Percentiles rank a stretch among this genome's conserved stretches.
Evolutionary conservation across 257 asterid genomes (phyloP).

Genomic region (Solanum pinnatisectum): DNA sequence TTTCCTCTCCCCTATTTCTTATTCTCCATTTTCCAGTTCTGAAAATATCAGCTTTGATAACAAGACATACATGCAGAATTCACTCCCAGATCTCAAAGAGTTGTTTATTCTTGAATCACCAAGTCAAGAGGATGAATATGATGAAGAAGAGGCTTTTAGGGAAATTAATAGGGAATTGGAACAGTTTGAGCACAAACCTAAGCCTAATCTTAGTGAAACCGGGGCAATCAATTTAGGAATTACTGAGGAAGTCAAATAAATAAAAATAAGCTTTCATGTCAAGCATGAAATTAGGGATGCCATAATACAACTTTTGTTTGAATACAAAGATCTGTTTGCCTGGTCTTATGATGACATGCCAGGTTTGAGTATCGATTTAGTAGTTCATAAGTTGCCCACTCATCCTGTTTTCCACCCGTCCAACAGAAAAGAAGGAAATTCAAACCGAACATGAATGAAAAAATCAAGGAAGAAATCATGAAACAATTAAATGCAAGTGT

Average conservation of each 20-base stretch:
- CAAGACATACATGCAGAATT: background rate
- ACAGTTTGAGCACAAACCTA: background rate
- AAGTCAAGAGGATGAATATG: background rate
- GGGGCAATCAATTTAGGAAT: background rate
- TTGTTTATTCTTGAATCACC: background rate
- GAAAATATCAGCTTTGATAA: background rate
- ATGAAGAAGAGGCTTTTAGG: background rate
- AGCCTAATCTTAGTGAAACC: background rate
- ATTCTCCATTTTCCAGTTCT: background rate
- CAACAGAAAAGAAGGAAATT: too few relatives aligned
- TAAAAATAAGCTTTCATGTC: background rate
- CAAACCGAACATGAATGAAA: too few relatives aligned
- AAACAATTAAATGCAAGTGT: too few relatives aligned
- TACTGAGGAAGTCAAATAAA: background rate
- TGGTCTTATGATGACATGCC: background rate
- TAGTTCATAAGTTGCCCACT: too few relatives aligned
- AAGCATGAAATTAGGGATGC: background rate
- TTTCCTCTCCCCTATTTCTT: too few relatives aligned
- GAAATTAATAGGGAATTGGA: background rate
- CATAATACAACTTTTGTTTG: background rate
- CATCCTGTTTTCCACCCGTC: too few relatives aligned
- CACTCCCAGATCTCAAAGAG: background rate
- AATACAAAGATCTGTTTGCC: background rate
- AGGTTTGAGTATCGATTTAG: background rate
- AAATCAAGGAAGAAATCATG: too few relatives aligned